These are phyloP conservation scores for Pochonia chlamydosporia DNA, from an alignment of 2,329 filamentous ascomycete species.

Conservation along the genomic window DNA sequence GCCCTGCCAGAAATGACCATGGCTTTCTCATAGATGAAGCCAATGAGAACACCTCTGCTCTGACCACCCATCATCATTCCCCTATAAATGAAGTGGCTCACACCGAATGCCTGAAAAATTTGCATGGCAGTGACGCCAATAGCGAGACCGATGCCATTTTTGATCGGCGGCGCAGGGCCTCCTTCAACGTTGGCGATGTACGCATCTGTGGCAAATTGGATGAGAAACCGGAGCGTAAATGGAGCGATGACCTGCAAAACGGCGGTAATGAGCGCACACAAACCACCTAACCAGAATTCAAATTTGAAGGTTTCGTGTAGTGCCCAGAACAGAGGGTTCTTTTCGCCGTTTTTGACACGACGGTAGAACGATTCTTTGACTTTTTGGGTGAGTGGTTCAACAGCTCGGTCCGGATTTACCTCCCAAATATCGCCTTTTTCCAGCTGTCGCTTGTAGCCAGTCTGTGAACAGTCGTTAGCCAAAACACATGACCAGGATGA, in stretches of 20 bases:
- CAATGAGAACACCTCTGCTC: conserved; percentile 72
- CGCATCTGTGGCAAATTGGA: conserved; percentile 75
- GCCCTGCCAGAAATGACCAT: conserved; percentile 85
- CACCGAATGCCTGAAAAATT: conserved; percentile 69
- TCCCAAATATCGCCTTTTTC: conserved; percentile 82
- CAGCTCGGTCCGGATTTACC: conserved; percentile 75
- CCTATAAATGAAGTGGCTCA: conserved; percentile 87
- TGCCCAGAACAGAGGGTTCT: conserved; percentile 71
- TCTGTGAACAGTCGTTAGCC: conserved; percentile 33
- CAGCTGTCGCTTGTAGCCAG: conserved; percentile 78
- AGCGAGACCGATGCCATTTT: conserved; percentile 73
- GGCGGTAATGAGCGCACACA: conserved; percentile 67
- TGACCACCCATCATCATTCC: conserved; percentile 91
- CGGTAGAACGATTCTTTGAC: conserved; percentile 64
- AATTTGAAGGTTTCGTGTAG: conserved; percentile 79
- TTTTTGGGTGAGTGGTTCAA: conserved; percentile 61
- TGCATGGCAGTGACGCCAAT: conserved; percentile 85
- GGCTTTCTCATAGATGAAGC: conserved; percentile 85
- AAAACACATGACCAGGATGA: too few species aligned
- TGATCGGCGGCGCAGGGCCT: conserved; percentile 58
- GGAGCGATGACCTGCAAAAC: conserved; percentile 77
- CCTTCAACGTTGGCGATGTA: conserved; percentile 56
- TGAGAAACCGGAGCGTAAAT: conserved; percentile 79
- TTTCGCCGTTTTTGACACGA: conserved; percentile 61
- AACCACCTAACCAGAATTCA: conserved; percentile 82